phyloP scores from a whole-genome alignment of 1,139 yeast genomes.

The Candida tunisiensis region DNA sequence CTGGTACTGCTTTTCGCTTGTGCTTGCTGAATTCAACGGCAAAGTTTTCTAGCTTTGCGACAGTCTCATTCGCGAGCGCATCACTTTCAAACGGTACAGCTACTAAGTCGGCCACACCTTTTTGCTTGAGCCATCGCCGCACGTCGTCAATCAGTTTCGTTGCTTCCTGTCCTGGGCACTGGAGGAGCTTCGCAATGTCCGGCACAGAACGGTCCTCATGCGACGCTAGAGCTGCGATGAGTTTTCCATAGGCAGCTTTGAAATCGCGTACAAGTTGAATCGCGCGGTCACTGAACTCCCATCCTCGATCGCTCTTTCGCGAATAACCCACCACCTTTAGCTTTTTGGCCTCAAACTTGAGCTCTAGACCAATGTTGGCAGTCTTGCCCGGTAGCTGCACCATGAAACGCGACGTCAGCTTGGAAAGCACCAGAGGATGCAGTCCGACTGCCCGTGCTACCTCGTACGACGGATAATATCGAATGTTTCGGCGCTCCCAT shows the following conservation, averaged over 20 bases:
- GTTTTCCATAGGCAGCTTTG: slow-evolving; percentile 38
- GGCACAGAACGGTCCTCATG: slow-evolving; percentile 12
- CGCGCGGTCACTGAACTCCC: slow-evolving; percentile 79
- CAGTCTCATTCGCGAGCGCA: slow-evolving; percentile 51
- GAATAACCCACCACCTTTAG: slow-evolving; percentile 83
- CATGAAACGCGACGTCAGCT: slow-evolving; percentile 57
- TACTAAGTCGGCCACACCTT: slow-evolving; percentile 25
- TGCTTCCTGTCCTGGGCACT: slow-evolving; percentile 26
- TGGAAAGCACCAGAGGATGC: slow-evolving; percentile 52
- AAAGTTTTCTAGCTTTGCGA: slow-evolving; percentile 49
- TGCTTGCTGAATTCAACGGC: slow-evolving; percentile 32
- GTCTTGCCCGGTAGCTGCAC: slow-evolving; percentile 38
- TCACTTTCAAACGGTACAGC: slow-evolving; percentile 68
- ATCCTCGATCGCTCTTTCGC: slow-evolving; percentile 44
- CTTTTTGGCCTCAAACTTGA: slow-evolving; percentile 67
- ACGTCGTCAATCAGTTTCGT: slow-evolving; percentile 26
- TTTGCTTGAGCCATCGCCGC: slow-evolving; percentile 39
- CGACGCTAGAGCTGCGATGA: slow-evolving; percentile 30
- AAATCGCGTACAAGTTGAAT: slow-evolving; percentile 49
- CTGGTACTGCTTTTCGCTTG: slow-evolving; percentile 23
- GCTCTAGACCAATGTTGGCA: slow-evolving; percentile 67
- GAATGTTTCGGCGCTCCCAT: slow-evolving; percentile 36
- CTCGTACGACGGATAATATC: slow-evolving; percentile 52
- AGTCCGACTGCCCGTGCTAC: slow-evolving; percentile 43
- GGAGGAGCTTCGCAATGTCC: slow-evolving; percentile 26